Conservation (phyloP, 1,284 basidiomycete species). For the Ceratobasidium papillatum region DNA sequence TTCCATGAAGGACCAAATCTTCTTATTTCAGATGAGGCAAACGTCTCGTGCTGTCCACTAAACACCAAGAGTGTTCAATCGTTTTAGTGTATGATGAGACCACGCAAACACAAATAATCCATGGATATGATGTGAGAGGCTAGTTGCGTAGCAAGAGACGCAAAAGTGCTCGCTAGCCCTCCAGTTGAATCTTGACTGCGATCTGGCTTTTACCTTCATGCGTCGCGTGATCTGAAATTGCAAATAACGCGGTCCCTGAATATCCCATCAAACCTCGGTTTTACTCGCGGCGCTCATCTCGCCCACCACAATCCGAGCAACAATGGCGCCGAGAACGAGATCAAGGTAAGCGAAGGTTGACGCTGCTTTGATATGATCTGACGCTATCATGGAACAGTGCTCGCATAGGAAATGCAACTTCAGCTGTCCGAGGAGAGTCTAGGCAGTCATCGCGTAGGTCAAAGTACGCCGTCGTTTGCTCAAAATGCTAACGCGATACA, state of each 20-base stretch:
- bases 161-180: too few relatives aligned
- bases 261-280: not conserved
- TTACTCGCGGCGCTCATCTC: not conserved
- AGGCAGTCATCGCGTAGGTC: not conserved
- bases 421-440: not conserved
- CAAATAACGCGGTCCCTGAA: constrained; percentile 6
- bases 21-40: too few relatives aligned
- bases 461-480: too few relatives aligned
- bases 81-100: too few relatives aligned
- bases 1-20: too few relatives aligned
- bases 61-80: too few relatives aligned
- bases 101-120: too few relatives aligned
- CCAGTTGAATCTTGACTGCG: too few relatives aligned
- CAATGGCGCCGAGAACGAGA: not conserved
- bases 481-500: not conserved
- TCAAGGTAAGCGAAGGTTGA: not conserved
- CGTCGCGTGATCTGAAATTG: not conserved
- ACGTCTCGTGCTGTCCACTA: too few relatives aligned
- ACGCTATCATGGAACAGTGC: not conserved
- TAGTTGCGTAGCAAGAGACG: too few relatives aligned
- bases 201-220: too few relatives aligned
- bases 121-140: too few relatives aligned
- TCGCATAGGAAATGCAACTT: not conserved
- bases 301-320: not conserved
- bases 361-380: not conserved